Percentiles rank a stretch among this genome's conserved stretches.
These are phyloP conservation scores for Aspergillus intermedius DNA, from an alignment of 2,329 filamentous ascomycete genomes.

Conservation along the genomic window DNA sequence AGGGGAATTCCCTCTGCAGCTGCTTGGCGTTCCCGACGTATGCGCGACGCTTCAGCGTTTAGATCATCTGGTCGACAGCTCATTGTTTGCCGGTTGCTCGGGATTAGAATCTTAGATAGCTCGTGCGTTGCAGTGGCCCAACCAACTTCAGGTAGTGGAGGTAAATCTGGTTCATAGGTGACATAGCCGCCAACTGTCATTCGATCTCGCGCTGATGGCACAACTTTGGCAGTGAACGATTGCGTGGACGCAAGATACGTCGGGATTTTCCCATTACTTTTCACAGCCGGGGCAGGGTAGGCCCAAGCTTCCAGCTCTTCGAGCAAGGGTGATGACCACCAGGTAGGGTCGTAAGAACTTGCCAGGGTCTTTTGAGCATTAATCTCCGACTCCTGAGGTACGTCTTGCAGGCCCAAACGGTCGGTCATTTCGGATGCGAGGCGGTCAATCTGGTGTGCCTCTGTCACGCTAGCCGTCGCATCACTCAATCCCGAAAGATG, in stretches of 20 bases:
- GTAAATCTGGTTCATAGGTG: slow-evolving; percentile 45
- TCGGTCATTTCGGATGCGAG: slow-evolving; percentile 56
- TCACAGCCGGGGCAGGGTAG: slow-evolving; percentile 47
- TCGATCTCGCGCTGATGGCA: slow-evolving; percentile 57
- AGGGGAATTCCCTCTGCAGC: slow-evolving; percentile 37
- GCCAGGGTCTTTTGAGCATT: slow-evolving; percentile 7
- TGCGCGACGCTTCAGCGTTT: slow-evolving; percentile 59
- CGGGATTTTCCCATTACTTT: slow-evolving; percentile 53
- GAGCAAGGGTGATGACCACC: slow-evolving; percentile 64
- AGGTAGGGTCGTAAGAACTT: slow-evolving; percentile 56
- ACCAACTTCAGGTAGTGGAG: slow-evolving; percentile 71
- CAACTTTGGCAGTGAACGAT: slow-evolving; percentile 74
- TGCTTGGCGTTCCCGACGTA: slow-evolving; percentile 59
- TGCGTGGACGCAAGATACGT: slow-evolving; percentile 85
- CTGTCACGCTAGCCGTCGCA: slow-evolving; percentile 42
- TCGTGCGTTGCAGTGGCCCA: slow-evolving; percentile 83
- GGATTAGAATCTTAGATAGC: slow-evolving; percentile 74
- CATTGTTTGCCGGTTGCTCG: slow-evolving; percentile 63
- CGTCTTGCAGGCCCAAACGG: slow-evolving; percentile 20
- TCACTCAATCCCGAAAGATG: slow-evolving; percentile 70
- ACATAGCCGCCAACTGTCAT: slow-evolving; percentile 34
- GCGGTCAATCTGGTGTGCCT: slow-evolving; percentile 26
- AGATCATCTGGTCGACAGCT: slow-evolving; percentile 77
- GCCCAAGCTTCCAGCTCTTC: slow-evolving; percentile 62
- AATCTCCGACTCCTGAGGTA: slow-evolving; percentile 2